Percentiles rank a stretch among this genome's conserved stretches.
These are phyloP conservation scores for Hypoxylon fuscum DNA, from an alignment of 495 filamentous ascomycete species.

Conservation along the genomic window DNA sequence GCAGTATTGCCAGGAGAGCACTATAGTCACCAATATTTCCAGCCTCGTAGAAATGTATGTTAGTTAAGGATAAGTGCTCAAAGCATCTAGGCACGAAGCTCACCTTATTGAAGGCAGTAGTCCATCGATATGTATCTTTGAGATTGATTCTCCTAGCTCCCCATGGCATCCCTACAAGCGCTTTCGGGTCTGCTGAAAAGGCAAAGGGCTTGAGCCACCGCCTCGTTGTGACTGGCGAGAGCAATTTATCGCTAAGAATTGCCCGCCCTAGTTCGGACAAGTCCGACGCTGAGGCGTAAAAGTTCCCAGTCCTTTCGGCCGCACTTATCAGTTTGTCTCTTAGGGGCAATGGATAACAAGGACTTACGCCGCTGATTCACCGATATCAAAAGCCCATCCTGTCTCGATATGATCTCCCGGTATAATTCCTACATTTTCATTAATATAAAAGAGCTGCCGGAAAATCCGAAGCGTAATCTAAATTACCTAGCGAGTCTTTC, in stretches of 20 bases:
- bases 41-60: too few species aligned
- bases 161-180: conserved; percentile 66
- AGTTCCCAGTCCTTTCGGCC: conserved; percentile 60
- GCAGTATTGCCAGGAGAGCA: conserved; percentile 58
- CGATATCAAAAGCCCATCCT: conserved; percentile 49
- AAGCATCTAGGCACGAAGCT: too few species aligned
- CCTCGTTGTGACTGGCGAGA: conserved; percentile 58
- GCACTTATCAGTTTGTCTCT: conserved; percentile 1
- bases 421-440: too few species aligned
- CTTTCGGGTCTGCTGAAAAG: conserved; percentile 56
- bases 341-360: not conserved
- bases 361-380: conserved; percentile 50
- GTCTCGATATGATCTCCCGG: conserved; percentile 44
- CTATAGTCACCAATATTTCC: conserved; percentile 61
- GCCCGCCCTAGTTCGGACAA: conserved; percentile 61
- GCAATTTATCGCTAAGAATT: conserved; percentile 61
- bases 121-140: conserved; percentile 46
- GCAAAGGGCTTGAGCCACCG: conserved; percentile 67
- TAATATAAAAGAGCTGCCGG: too few species aligned
- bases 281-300: conserved; percentile 64
- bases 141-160: conserved; percentile 58
- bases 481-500: conserved; percentile 41
- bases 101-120: conserved; percentile 65
- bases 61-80: too few species aligned
- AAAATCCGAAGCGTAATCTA: too few species aligned